phyloP scores from a whole-genome alignment of 2,329 filamentous ascomycete species.

The Ascochyta pisi region DNA sequence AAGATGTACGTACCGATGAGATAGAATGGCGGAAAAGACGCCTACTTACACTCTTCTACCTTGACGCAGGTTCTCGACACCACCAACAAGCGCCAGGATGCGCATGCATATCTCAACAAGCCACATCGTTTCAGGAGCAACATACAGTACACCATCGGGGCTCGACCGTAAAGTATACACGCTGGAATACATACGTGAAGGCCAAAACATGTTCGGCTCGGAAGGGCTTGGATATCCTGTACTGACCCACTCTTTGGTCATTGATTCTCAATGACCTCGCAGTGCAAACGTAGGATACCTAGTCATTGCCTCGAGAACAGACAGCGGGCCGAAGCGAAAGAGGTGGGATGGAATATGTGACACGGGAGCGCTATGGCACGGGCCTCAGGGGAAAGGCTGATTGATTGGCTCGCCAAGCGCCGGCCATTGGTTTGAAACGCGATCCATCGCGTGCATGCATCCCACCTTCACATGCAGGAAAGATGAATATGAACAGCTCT shows the following conservation, averaged over 20 bases:
- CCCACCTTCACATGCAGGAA: constrained; percentile 2
- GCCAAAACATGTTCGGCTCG: too few relatives aligned
- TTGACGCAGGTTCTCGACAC: not conserved
- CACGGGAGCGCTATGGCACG: constrained; percentile 2
- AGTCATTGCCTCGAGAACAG: not conserved
- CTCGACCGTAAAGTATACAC: too few relatives aligned
- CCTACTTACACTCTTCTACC: not conserved
- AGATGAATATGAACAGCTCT: not conserved
- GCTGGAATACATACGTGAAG: too few relatives aligned
- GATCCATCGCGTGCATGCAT: not conserved
- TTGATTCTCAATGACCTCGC: too few relatives aligned
- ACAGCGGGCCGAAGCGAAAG: not conserved
- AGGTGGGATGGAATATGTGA: not conserved
- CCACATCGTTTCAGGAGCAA: constrained; percentile 3
- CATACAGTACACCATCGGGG: too few relatives aligned
- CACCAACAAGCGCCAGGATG: constrained; percentile 5
- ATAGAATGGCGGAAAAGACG: not conserved
- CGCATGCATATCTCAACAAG: not conserved
- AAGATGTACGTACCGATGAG: not conserved
- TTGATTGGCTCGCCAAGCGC: constrained; percentile 19
- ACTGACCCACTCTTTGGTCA: too few relatives aligned
- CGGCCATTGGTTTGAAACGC: constrained; percentile 11
- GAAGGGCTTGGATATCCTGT: too few relatives aligned
- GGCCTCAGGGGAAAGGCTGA: constrained; percentile 5
- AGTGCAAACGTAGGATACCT: too few relatives aligned